Evolutionary conservation across 345 rosid species (phyloP).

Genomic region (Gynandropsis gynandra): DNA sequence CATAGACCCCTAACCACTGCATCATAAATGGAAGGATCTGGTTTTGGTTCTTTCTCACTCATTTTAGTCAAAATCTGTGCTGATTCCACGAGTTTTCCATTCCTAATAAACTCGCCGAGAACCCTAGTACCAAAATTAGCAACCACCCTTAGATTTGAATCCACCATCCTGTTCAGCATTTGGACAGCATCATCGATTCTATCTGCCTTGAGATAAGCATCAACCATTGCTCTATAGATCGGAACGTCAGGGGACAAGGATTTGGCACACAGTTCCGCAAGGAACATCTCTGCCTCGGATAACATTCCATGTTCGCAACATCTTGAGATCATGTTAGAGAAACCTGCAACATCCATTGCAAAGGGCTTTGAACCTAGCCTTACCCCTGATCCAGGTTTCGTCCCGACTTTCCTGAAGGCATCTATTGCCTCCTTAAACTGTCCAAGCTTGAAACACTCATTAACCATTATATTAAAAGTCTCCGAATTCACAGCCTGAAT

Average conservation of each 20-base stretch:
- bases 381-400: slow-evolving; percentile 29
- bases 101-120: slow-evolving; percentile 58
- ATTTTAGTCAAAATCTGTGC: slow-evolving; percentile 64
- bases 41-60: slow-evolving; percentile 92
- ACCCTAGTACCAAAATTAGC: slow-evolving; percentile 73
- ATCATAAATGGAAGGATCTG: slow-evolving; percentile 74
- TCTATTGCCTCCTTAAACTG: slow-evolving; percentile 49
- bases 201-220: slow-evolving; percentile 61
- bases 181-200: slow-evolving; percentile 64
- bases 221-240: slow-evolving; percentile 62
- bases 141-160: slow-evolving; percentile 72
- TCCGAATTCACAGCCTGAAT: slow-evolving; percentile 80
- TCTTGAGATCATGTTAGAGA: slow-evolving; percentile 58
- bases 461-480: slow-evolving; percentile 74
- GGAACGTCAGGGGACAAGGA: slow-evolving; percentile 70
- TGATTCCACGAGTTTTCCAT: slow-evolving; percentile 63
- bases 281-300: slow-evolving; percentile 56
- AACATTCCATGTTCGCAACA: slow-evolving; percentile 78
- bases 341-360: slow-evolving; percentile 79
- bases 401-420: slow-evolving; percentile 69
- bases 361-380: slow-evolving; percentile 47
- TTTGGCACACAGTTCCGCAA: slow-evolving; percentile 50
- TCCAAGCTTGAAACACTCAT: slow-evolving; percentile 81
- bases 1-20: slow-evolving; percentile 80
- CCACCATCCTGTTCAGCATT: slow-evolving; percentile 63